Percentiles rank a stretch among this genome's conserved stretches.
These are phyloP conservation scores for Alternaria solani DNA, from an alignment of 2,329 filamentous ascomycete species.

Conservation along the genomic window DNA sequence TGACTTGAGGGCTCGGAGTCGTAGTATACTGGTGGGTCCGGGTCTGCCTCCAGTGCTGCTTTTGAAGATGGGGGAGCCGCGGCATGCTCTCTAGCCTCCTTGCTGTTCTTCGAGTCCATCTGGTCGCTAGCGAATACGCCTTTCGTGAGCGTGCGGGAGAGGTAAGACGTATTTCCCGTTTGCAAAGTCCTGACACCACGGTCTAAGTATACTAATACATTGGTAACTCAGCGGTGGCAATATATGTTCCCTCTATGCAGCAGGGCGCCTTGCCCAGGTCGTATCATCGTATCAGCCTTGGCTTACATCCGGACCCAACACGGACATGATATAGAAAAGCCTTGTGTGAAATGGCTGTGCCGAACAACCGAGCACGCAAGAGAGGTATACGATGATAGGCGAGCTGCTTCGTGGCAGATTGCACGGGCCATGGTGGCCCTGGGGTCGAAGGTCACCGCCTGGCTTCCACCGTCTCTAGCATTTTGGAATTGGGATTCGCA, in stretches of 20 bases:
- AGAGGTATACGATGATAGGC: not conserved
- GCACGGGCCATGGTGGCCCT: not conserved
- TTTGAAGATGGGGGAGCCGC: not conserved
- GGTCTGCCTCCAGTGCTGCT: not conserved
- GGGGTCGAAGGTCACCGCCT: not conserved
- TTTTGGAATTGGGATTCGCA: no score
- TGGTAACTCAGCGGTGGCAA: not conserved
- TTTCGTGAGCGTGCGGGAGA: not conserved
- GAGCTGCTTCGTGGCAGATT: not conserved
- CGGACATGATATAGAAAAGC: not conserved
- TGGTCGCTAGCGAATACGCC: not conserved
- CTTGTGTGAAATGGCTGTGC: not conserved
- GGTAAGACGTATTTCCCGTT: not conserved
- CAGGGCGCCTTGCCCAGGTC: not conserved
- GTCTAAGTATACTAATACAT: not conserved
- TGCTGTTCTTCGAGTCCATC: not conserved
- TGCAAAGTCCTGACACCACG: not conserved
- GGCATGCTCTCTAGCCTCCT: not conserved
- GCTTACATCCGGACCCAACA: not conserved
- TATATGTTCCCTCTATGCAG: not conserved
- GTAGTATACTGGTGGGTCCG: constrained; percentile 8
- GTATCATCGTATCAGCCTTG: not conserved
- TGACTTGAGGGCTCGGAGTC: constrained; percentile 16
- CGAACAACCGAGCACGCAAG: not conserved
- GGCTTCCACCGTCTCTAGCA: not conserved